Conservation (phyloP, 139 green algal species). For the Asterochloris sp. region DNA sequence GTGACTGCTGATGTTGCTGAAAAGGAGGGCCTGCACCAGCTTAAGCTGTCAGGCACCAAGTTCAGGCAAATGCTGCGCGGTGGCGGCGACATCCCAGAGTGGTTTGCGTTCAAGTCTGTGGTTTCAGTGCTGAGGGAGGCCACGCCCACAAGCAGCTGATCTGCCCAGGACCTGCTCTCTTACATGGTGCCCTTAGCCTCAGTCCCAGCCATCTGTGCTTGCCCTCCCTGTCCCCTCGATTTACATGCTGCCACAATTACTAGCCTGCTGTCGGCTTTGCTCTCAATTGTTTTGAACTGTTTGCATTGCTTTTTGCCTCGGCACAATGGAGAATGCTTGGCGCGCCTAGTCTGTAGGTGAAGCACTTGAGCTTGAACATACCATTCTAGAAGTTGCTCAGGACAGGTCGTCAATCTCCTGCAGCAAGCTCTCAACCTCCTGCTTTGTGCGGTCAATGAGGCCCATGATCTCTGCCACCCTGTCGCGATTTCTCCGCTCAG, state of each 20-base stretch:
- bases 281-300: too few species aligned
- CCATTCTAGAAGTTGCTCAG: too few species aligned
- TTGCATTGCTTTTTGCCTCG: too few species aligned
- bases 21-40: conserved; percentile 60
- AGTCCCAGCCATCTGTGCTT: too few species aligned
- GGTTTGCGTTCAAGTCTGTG: conserved; percentile 96
- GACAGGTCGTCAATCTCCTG: not conserved
- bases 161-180: not conserved
- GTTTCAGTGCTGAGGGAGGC: conserved; percentile 83
- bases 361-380: too few species aligned
- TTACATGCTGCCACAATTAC: too few species aligned
- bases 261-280: too few species aligned
- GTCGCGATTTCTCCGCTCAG: not conserved
- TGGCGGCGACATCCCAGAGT: conserved; percentile 93
- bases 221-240: too few species aligned
- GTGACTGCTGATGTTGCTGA: conserved; percentile 85
- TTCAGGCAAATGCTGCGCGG: conserved; percentile 89
- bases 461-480: conserved; percentile 13
- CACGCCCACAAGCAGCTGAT: not conserved
- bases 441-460: not conserved
- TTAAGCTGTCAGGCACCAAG: conserved; percentile 91
- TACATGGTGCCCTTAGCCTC: too few species aligned
- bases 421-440: not conserved
- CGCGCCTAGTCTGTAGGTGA: too few species aligned
- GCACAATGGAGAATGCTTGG: too few species aligned